Evolutionary conservation across 2,329 filamentous ascomycete species (phyloP), one percentile per base, ranked within the genome.

Genomic region (Fusarium redolens): DNA sequence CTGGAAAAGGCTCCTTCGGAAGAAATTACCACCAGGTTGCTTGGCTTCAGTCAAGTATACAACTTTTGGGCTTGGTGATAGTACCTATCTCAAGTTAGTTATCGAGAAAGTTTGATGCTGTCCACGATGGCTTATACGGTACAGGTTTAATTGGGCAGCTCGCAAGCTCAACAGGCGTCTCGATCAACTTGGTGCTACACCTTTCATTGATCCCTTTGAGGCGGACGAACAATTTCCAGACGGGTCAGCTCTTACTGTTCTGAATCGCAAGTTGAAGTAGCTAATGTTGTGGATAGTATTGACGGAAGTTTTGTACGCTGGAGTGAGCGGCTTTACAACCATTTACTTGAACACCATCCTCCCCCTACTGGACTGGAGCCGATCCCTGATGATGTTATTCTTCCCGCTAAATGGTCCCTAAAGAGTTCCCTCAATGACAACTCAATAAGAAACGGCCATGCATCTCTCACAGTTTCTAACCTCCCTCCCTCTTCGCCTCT

Each of bases 151-250:
- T 83, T 97, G 94, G 90, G 95, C 96, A 22, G 93, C 93, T 50
- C 90, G 95, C 55, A 97, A 98, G 82, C 86, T 99, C 50, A 91
- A 95, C 77, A 96, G 95, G 76, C 90, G 96, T 20, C 85, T 99
- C 38, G 81, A 92, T 41, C 95, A 97, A 79, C 88, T 99, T 1
- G 96, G 96, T 3, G 96, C 94, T 5, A 86, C 86, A 45, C 89
- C 94, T 52, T 89, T 96, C 70, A 92, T 93, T 77, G 90, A 92
- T 44, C 86, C 91, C 41, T 96, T 94, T 17, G 96, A 99, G 82
- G 95, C 92, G 28, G 96, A 99, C 79, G 95, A 98, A 76, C 94
- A 97, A 79, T 95, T 98, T 84, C 90, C 94, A 31, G 95, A 98
- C 82, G 95, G 96, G 91, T 96, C 84, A 75, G 88, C 84, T n/a